Base-by-base conservation (phyloP, 2,329 filamentous ascomycete species). In the Aspergillus fijiensis region DNA sequence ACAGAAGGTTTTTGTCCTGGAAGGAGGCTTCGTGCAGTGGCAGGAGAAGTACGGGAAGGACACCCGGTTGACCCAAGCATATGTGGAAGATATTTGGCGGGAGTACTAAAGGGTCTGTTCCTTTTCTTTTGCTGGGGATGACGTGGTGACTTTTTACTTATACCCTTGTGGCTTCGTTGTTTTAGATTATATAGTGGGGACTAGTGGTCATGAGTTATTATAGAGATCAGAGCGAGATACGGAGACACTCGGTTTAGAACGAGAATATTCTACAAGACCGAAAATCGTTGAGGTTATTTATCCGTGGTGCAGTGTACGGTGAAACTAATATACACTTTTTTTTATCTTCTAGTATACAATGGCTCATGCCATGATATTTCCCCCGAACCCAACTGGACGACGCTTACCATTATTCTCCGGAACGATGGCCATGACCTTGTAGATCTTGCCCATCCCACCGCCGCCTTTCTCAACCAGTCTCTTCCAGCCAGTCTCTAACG, bases 381-480 rank as follows among this genome's bases (percentile, higher is more conserved):
- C 95, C 0, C 95, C 95, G 79, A 99, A 98, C 0, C 95, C 95
- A 57, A 96, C 92, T 2, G 94, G 94, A 60, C 88, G 84, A 69
- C 92, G 86, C 62, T 80, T 83, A 1, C 89, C 88, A 39, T 82
- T 84, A 64, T 90, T 91, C 75, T 93, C 89, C 0, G 95, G 95
- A 69, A 98, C 73, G 68, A 99, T 91, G 12, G 93, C 91, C 83
- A 99, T 83, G 25, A 87, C 93, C 79, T 98, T 97, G 75, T 99
- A 99, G 23, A 96, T 80, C 78, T 89, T 93, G 0, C 95, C 95
- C 95, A 99, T 99, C 0, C 92, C 94, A 55, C 86, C 87, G 1
- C 87, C 89, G 0, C 90, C 89, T 48, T 87, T 82, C 74, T 96
- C 93, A n/a, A 97, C 86, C 55, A 99, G 79, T 62, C 95, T 82